Conservation (phyloP, 768 basidiomycete genomes). For the Chalciporus pseudorubinellus region DNA sequence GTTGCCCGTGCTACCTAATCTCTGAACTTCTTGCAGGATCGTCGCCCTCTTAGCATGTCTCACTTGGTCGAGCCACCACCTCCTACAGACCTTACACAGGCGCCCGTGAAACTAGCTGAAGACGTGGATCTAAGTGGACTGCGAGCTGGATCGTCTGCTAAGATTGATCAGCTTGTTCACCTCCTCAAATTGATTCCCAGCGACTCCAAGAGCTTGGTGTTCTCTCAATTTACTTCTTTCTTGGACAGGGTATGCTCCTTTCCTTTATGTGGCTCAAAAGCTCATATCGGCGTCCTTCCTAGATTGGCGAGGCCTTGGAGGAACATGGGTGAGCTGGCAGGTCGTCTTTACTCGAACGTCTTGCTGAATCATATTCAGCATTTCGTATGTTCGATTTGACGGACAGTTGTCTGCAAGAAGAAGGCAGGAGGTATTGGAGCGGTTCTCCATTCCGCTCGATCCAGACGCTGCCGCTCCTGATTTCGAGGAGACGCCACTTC, state of each 20-base stretch:
- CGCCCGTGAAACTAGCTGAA: slow-evolving; percentile 38
- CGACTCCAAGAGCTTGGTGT: slow-evolving; percentile 80
- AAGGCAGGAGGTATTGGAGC: slow-evolving; percentile 72
- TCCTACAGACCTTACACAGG: slow-evolving; percentile 68
- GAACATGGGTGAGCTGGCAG: slow-evolving; percentile 51
- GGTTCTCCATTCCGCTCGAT: slow-evolving; percentile 68
- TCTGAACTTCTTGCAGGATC: slow-evolving; percentile 53
- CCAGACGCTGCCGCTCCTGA: slow-evolving; percentile 26
- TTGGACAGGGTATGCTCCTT: slow-evolving; percentile 60
- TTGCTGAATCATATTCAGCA: slow-evolving; percentile 39
- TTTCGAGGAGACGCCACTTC: slow-evolving; percentile 15
- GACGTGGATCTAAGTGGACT: slow-evolving; percentile 41
- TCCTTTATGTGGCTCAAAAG: not conserved
- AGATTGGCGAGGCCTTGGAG: slow-evolving; percentile 72
- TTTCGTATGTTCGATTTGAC: slow-evolving; percentile 78
- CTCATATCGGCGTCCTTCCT: slow-evolving; percentile 1
- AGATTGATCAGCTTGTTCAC: slow-evolving; percentile 78
- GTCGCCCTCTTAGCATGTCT: slow-evolving; percentile 50
- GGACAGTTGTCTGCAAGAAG: slow-evolving; percentile 81
- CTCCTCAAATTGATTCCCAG: slow-evolving; percentile 65
- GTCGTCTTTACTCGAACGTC: not conserved
- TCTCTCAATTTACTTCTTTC: slow-evolving; percentile 88
- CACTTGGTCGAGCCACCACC: slow-evolving; percentile 64
- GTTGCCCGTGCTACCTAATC: slow-evolving; percentile 8
- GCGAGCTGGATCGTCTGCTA: slow-evolving; percentile 67